Percentiles rank a stretch among this genome's conserved stretches.
Evolutionary conservation across 805 yeast species (phyloP).

Genomic region (Maudiozyma barnettii): DNA sequence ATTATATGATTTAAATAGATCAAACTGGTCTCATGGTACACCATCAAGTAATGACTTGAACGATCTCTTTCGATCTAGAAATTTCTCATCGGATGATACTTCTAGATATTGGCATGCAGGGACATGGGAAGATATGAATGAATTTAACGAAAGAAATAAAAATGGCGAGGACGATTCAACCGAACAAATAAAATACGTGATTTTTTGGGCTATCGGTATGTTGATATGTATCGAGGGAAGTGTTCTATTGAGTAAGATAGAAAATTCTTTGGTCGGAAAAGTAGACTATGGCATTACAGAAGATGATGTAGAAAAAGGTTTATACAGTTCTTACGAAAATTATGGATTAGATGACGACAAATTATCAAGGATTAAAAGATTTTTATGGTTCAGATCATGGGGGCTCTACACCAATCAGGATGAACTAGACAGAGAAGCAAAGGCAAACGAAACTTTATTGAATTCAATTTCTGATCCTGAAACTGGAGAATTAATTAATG

Average conservation of each 20-base stretch:
- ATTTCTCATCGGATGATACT: constrained; percentile 23
- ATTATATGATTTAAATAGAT: constrained; percentile 37
- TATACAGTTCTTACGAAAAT: constrained; percentile 37
- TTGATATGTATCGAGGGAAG: constrained; percentile 35
- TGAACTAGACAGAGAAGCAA: constrained; percentile 30
- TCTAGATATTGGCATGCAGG: constrained; percentile 51
- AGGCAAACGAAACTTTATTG: constrained; percentile 68
- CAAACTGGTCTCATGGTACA: constrained; percentile 38
- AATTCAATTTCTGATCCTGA: constrained; percentile 33
- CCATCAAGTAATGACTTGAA: constrained; percentile 1
- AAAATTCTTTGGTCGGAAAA: constrained; percentile 28
- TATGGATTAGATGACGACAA: constrained; percentile 44
- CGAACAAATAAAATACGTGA: not conserved
- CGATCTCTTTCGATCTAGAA: constrained; percentile 13
- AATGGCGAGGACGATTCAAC: not conserved
- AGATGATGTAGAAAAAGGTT: constrained; percentile 34
- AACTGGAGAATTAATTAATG: not conserved
- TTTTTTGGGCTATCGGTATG: constrained; percentile 19
- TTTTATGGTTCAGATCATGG: constrained; percentile 44
- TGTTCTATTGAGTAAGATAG: constrained; percentile 31
- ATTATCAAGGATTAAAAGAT: constrained; percentile 44
- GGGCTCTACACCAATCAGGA: constrained; percentile 24
- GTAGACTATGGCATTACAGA: constrained; percentile 23
- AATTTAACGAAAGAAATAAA: constrained; percentile 10
- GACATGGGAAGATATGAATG: constrained; percentile 53